Percentiles rank a stretch among this genome's conserved stretches.
These are phyloP conservation scores for Annulohypoxylon bovei DNA, from an alignment of 495 filamentous ascomycete genomes.

Conservation along the genomic window DNA sequence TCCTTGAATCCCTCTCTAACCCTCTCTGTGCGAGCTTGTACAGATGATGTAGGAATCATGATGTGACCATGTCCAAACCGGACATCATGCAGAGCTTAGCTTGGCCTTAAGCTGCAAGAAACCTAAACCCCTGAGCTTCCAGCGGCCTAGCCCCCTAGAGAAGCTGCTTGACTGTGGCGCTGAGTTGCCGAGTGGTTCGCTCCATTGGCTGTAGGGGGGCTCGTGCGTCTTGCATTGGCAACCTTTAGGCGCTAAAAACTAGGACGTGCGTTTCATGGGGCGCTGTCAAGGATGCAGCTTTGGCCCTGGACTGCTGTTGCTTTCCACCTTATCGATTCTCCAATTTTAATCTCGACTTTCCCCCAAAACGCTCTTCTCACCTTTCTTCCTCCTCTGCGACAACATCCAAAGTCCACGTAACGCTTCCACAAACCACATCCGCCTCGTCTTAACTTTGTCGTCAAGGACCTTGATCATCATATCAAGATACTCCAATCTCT, in stretches of 20 bases:
- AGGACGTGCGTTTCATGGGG: constrained; percentile 8
- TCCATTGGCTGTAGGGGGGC: constrained; percentile 12
- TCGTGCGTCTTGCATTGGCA: constrained; percentile 34
- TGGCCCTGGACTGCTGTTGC: not conserved
- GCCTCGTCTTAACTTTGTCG: not conserved
- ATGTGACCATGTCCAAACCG: constrained; percentile 31
- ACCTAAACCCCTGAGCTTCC: constrained; percentile 13
- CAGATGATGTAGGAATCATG: constrained; percentile 15
- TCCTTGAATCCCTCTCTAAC: not conserved
- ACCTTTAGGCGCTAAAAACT: constrained; percentile 8
- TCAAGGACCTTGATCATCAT: not conserved
- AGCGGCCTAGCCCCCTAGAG: not conserved
- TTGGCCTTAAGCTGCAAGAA: constrained; percentile 10
- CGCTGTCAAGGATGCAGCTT: constrained; percentile 38
- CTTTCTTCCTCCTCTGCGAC: constrained; percentile 32
- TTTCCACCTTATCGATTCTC: constrained; percentile 35
- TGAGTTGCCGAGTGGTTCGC: not conserved
- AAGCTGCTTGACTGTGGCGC: constrained; percentile 14
- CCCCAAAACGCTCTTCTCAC: constrained; percentile 26
- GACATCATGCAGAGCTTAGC: constrained; percentile 20
- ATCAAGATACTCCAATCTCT: not conserved
- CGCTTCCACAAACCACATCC: not conserved
- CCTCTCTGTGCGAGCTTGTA: constrained; percentile 1
- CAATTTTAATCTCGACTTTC: constrained; percentile 44
- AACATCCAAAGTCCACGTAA: constrained; percentile 10